Evolutionary conservation across 2,329 filamentous ascomycete species (phyloP), one percentile per base, ranked within the genome.

Genomic region (Beauveria asiatica): DNA sequence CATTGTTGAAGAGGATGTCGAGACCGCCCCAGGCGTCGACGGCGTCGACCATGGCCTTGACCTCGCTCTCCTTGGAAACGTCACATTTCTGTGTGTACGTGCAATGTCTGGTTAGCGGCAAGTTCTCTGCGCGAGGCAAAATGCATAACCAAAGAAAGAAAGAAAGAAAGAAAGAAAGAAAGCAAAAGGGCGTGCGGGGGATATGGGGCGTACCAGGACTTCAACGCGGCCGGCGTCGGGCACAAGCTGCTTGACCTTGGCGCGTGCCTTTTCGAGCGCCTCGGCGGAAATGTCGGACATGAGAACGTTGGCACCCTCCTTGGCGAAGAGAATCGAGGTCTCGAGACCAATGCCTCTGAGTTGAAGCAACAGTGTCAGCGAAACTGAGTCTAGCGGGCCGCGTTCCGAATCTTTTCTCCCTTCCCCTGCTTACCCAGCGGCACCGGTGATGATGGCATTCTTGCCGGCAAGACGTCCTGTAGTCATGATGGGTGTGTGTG

Each of bases 1-100:
- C 92, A 73, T 97, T 97, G 84, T 97, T 97, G 85, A 96, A 97
- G 68, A 96, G 90, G 70, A 96, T 80, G 72, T 97, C 92, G 3
- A 94, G 76, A 49, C 92, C 92, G 70, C 92, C 92, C 89, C 90
- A 95, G 61, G 83, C 71, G 74, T 97, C 92, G 61, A 93, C 77
- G 10, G 82, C 76, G 66, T 89, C 87, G 57, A 96, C 80, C 71
- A 89, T 84, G 60, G 85, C 84, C 69, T 91, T 77, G 37, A 97
- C 85, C 60, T 94, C 83, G 62, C 82, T 74, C 73, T 97, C 92
- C 69, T 92, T 92, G 72, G 90, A 92, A 59, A 97, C 92, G 70
- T 97, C 92, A 75, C 85, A 75, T 69, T 71, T 72, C 70, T 72
- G 53, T 21, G 53, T 21, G 48, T 9, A 50, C 11, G 33, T 11